Conservation (phyloP, 1,284 basidiomycete genomes). For the Cystobasidium slooffiae region DNA sequence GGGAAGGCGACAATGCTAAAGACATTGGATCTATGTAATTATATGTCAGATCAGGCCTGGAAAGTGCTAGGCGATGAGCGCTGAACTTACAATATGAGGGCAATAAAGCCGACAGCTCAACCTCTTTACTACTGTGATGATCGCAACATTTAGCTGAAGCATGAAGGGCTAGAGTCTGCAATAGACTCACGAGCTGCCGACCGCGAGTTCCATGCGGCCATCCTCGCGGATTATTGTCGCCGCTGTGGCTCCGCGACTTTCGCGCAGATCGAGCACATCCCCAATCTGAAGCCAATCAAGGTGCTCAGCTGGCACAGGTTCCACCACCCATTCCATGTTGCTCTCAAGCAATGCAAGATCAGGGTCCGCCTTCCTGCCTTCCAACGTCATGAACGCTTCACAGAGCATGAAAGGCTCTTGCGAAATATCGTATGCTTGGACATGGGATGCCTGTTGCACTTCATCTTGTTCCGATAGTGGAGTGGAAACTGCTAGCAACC, state of each 20-base stretch:
- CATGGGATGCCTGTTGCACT: background rate
- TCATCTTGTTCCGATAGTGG: background rate
- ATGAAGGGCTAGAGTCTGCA: no score
- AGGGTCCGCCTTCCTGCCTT: slow-evolving; percentile 36
- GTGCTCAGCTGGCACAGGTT: background rate
- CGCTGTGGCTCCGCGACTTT: background rate
- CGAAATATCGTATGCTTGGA: background rate
- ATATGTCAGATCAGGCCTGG: no score
- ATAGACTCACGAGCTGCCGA: no score
- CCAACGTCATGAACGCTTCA: slow-evolving; percentile 24
- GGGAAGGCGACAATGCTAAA: background rate
- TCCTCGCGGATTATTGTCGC: no score
- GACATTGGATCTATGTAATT: background rate
- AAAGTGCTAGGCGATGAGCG: no score
- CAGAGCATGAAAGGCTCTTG: slow-evolving; percentile 13
- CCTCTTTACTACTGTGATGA: no score
- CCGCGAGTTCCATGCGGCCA: no score
- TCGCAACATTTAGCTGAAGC: no score
- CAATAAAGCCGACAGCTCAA: no score
- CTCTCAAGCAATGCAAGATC: background rate
- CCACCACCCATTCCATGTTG: slow-evolving; percentile 5
- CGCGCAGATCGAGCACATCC: slow-evolving; percentile 1
- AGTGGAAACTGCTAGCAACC: background rate
- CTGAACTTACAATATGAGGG: no score
- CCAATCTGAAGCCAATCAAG: background rate